These are phyloP conservation scores for Amylostereum areolatum DNA, from an alignment of 1,284 basidiomycete species.

Conservation along the genomic window DNA sequence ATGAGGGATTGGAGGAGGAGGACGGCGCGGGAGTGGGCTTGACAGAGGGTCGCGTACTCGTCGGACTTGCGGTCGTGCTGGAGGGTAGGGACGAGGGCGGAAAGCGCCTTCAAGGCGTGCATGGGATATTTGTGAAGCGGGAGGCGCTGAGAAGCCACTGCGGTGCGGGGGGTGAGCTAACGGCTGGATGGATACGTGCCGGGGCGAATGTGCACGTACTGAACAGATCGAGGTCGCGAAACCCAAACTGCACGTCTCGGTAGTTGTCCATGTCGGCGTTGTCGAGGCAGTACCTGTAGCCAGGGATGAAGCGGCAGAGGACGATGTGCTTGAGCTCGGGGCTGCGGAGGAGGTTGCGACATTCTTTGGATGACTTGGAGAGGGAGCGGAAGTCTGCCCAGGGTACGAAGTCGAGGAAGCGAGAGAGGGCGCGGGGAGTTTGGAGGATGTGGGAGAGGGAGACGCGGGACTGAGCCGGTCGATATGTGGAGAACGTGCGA, in stretches of 20 bases:
- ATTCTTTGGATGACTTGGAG: constrained; percentile 39
- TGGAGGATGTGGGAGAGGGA: constrained; percentile 25
- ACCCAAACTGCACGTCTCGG: constrained; percentile 43
- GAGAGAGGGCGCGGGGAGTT: constrained; percentile 35
- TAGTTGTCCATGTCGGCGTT: constrained; percentile 32
- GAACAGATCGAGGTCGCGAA: constrained; percentile 55
- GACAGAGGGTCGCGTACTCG: constrained; percentile 42
- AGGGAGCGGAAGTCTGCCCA: constrained; percentile 56
- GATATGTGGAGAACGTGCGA: background rate
- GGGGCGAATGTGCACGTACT: constrained; percentile 35
- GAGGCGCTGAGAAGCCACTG: constrained; percentile 58
- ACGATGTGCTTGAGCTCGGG: constrained; percentile 42
- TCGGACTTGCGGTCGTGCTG: constrained; percentile 31
- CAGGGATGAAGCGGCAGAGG: constrained; percentile 54
- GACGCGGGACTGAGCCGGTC: background rate
- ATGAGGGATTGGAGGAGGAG: constrained; percentile 65
- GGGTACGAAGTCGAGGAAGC: constrained; percentile 34
- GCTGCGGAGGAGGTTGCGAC: constrained; percentile 38
- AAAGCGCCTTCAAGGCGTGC: constrained; percentile 50
- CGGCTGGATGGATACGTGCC: constrained; percentile 5
- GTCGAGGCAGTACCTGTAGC: constrained; percentile 40
- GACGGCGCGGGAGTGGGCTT: constrained; percentile 67
- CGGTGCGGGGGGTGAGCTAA: constrained; percentile 4
- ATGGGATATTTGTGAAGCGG: constrained; percentile 53
- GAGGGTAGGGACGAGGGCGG: constrained; percentile 26